Evolutionary conservation across 2,329 filamentous ascomycete genomes (phyloP).

Genomic region (Metarhizium album): DNA sequence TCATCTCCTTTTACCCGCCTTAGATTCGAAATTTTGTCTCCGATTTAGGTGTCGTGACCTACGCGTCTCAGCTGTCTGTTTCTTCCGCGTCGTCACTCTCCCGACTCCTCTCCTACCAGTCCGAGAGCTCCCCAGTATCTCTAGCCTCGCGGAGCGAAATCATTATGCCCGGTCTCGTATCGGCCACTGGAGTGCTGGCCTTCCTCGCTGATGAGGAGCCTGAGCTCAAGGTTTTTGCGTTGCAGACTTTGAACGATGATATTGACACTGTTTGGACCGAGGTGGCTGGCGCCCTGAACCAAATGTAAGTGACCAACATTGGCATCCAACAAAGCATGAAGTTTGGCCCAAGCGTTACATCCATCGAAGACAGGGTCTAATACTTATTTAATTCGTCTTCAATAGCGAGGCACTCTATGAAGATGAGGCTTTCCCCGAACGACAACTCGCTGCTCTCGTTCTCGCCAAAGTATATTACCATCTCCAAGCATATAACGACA

Average conservation of each 20-base stretch:
- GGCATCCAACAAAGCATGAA: not conserved
- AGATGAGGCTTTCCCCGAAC: conserved; percentile 88
- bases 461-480: conserved; percentile 98
- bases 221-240: conserved; percentile 86
- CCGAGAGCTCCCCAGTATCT: conserved; percentile 1
- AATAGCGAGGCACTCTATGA: conserved; percentile 89
- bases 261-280: conserved; percentile 98
- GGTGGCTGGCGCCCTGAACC: conserved; percentile 80
- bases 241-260: conserved; percentile 90
- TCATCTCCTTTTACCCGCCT: not conserved
- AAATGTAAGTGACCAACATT: conserved; percentile 56
- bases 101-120: not conserved
- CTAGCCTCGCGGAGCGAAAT: not conserved
- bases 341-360: not conserved
- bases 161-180: conserved; percentile 84
- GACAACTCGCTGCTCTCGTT: conserved; percentile 86
- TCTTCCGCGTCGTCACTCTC: not conserved
- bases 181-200: conserved; percentile 87
- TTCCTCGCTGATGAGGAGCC: conserved; percentile 92
- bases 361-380: not conserved
- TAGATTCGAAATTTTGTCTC: not conserved
- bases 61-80: not conserved
- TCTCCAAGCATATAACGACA: conserved; percentile 96
- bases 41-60: not conserved
- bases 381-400: conserved; percentile 7